Evolutionary conservation across 306 rosid species (phyloP).

Genomic region (Dicorynia guianensis): DNA sequence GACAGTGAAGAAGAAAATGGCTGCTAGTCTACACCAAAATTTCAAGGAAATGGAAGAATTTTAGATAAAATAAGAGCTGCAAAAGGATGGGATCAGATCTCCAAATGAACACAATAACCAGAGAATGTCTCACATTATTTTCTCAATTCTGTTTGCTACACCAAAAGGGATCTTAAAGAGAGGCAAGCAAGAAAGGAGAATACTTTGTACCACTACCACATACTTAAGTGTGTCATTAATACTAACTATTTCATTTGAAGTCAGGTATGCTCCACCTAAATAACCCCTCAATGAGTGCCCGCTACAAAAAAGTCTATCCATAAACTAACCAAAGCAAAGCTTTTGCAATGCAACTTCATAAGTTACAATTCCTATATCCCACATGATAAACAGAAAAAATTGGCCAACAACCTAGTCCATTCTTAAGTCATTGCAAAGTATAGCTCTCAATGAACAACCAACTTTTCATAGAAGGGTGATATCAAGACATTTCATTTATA

Average conservation of each 20-base stretch:
- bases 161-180: too few relatives aligned
- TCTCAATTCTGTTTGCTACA: too few relatives aligned
- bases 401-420: neutral
- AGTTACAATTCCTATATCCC: neutral
- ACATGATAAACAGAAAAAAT: neutral
- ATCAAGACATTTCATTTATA: neutral
- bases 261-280: neutral
- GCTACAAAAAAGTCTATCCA: neutral
- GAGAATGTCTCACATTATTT: too few relatives aligned
- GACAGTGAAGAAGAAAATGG: too few relatives aligned
- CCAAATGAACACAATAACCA: too few relatives aligned
- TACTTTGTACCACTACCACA: too few relatives aligned
- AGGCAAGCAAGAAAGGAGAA: too few relatives aligned
- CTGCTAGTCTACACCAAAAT: too few relatives aligned
- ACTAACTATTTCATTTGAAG: slow-evolving; percentile 14
- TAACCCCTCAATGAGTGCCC: neutral
- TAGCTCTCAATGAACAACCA: neutral
- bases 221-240: neutral
- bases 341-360: slow-evolving; percentile 22
- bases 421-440: neutral
- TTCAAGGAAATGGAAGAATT: too few relatives aligned
- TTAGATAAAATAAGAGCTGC: too few relatives aligned
- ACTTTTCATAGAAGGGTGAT: neutral
- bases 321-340: neutral
- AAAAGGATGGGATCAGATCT: too few relatives aligned